These are phyloP conservation scores for Colletotrichum sp. DNA, from an alignment of 2,329 filamentous ascomycete species.

Conservation along the genomic window DNA sequence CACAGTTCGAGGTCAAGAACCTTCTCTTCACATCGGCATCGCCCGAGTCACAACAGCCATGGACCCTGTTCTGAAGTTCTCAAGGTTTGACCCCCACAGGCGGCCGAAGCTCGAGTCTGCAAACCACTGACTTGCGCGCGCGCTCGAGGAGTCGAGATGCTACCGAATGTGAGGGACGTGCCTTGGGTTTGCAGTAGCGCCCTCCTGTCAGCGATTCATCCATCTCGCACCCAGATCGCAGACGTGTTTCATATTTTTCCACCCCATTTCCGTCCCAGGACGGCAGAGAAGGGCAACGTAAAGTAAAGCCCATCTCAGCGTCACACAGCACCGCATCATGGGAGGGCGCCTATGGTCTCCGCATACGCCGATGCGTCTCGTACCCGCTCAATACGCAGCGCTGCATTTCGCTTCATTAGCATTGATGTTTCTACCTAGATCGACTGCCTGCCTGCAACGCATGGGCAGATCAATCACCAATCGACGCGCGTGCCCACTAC, in stretches of 20 bases:
- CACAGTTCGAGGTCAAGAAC: not conserved
- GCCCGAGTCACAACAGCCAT: conserved; percentile 3
- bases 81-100: not conserved
- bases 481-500: not conserved
- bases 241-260: conserved; percentile 10
- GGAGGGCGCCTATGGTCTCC: not conserved
- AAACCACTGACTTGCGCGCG: not conserved
- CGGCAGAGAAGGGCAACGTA: not conserved
- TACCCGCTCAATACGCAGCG: not conserved
- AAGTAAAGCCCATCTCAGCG: not conserved
- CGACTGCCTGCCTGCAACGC: not conserved
- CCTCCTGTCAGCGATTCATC: conserved; percentile 15
- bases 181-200: not conserved
- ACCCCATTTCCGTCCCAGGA: not conserved
- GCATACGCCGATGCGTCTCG: not conserved
- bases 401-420: not conserved
- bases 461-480: not conserved
- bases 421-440: conserved; percentile 11
- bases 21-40: conserved; percentile 1
- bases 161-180: not conserved
- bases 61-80: not conserved
- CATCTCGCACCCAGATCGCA: conserved; percentile 1
- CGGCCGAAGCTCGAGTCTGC: not conserved
- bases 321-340: not conserved
- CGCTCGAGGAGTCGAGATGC: not conserved